Conservation (phyloP, 1,284 basidiomycete genomes). For the Pseudozyma hubeiensis region DNA sequence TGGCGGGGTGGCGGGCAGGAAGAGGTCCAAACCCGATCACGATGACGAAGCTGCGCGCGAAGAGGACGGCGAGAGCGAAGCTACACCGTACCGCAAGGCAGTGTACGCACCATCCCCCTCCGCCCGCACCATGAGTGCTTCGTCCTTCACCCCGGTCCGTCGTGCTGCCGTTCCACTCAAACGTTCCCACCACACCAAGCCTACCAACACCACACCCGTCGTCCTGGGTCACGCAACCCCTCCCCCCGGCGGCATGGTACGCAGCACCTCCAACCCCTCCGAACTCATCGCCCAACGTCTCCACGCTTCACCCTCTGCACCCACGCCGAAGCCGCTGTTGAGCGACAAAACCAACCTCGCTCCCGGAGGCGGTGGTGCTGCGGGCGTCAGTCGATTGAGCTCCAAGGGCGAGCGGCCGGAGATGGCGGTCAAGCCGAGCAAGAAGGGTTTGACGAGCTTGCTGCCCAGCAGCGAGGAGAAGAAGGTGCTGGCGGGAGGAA, state of each 20-base stretch:
- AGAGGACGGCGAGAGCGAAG: conserved; percentile 2
- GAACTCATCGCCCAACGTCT: conserved; percentile 33
- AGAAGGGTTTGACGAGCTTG: too few relatives aligned
- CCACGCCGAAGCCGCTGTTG: conserved; percentile 10
- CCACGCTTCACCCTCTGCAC: not conserved
- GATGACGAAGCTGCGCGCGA: not conserved
- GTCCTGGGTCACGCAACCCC: conserved; percentile 22
- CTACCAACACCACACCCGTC: not conserved
- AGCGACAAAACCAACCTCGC: conserved; percentile 27
- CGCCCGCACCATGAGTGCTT: not conserved
- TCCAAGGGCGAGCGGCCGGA: conserved; percentile 3
- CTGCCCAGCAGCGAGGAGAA: too few relatives aligned
- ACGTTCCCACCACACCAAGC: not conserved
- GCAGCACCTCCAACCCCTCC: conserved; percentile 39
- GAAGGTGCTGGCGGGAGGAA: not conserved
- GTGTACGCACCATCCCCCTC: conserved; percentile 25
- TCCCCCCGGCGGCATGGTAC: conserved; percentile 21
- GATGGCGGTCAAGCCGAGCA: too few relatives aligned
- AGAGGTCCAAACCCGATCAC: conserved; percentile 26
- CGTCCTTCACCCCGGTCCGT: conserved; percentile 30
- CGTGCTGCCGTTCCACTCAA: conserved; percentile 2
- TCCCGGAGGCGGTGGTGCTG: not conserved
- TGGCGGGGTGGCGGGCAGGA: conserved; percentile 21
- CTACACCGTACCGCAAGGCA: not conserved
- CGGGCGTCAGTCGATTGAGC: conserved; percentile 7